Percentiles rank a stretch among this genome's conserved stretches.
phyloP scores from a whole-genome alignment of 164 flowering plant species.

The Nymphaea colorata region DNA sequence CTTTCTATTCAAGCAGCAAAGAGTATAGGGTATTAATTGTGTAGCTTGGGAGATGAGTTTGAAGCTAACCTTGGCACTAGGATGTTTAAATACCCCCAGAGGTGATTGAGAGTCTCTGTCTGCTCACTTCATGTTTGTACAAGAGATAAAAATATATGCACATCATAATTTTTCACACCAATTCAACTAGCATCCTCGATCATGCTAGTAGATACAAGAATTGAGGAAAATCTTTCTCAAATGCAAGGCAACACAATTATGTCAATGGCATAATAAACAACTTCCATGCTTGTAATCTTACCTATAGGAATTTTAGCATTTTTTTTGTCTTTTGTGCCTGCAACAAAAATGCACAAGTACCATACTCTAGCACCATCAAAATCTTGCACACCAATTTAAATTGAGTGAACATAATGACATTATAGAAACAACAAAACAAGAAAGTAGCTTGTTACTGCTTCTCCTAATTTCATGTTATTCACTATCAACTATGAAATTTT shows the following conservation, averaged over 20 bases:
- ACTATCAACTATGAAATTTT: neutral
- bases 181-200: neutral
- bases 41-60: neutral
- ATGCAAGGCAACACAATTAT: too few species aligned
- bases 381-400: conserved; percentile 29
- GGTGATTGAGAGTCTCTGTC: conserved; percentile 13
- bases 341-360: conserved; percentile 43
- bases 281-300: conserved; percentile 9
- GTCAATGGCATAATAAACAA: too few species aligned
- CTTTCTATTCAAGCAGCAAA: neutral
- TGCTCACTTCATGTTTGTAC: conserved; percentile 4
- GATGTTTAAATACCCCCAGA: conserved; percentile 2
- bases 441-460: neutral
- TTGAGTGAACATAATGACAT: conserved; percentile 1
- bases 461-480: neutral
- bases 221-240: neutral
- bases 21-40: neutral
- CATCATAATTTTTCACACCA: neutral
- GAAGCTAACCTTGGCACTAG: conserved; percentile 6
- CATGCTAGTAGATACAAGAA: too few species aligned
- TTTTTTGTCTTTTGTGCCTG: conserved; percentile 25
- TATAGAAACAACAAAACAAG: neutral
- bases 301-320: conserved; percentile 45
- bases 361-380: conserved; percentile 42
- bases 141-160: neutral